These are phyloP conservation scores for Myxozyma udenii DNA, from an alignment of 805 yeast genomes.

Conservation along the genomic window DNA sequence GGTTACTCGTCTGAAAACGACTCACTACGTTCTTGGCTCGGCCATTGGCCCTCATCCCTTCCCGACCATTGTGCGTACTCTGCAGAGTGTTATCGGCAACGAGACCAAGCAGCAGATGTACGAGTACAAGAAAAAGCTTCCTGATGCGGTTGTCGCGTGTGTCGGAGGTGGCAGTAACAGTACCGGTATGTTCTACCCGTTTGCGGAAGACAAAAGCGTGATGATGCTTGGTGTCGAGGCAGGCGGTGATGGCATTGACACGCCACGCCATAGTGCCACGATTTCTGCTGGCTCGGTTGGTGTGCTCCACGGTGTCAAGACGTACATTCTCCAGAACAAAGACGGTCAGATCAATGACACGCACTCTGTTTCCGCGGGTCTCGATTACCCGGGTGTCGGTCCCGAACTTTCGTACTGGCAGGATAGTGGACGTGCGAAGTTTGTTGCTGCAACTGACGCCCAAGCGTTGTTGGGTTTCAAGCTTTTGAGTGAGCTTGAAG, in stretches of 20 bases:
- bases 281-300: constrained; percentile 94
- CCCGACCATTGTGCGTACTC: constrained; percentile 95
- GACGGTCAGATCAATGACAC: constrained; percentile 98
- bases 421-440: constrained; percentile 85
- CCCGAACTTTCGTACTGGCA: constrained; percentile 97
- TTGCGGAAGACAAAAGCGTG: constrained; percentile 75
- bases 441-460: constrained; percentile 91
- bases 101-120: constrained; percentile 92
- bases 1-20: constrained; percentile 81
- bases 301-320: constrained; percentile 96
- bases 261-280: constrained; percentile 90
- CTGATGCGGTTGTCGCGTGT: constrained; percentile 95
- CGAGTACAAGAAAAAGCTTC: constrained; percentile 76
- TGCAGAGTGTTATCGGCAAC: constrained; percentile 94
- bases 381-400: constrained; percentile 99
- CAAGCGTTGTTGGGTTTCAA: constrained; percentile 90
- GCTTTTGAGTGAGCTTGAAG: constrained; percentile 85
- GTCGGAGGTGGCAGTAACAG: constrained; percentile 99
- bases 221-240: constrained; percentile 93
- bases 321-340: constrained; percentile 81
- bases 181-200: constrained; percentile 93
- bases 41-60: constrained; percentile 99
- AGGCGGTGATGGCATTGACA: constrained; percentile 94
- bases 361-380: constrained; percentile 96
- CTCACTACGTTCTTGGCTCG: constrained; percentile 95